Conservation (phyloP, 306 rosid species). For the Quercus wislizeni region DNA sequence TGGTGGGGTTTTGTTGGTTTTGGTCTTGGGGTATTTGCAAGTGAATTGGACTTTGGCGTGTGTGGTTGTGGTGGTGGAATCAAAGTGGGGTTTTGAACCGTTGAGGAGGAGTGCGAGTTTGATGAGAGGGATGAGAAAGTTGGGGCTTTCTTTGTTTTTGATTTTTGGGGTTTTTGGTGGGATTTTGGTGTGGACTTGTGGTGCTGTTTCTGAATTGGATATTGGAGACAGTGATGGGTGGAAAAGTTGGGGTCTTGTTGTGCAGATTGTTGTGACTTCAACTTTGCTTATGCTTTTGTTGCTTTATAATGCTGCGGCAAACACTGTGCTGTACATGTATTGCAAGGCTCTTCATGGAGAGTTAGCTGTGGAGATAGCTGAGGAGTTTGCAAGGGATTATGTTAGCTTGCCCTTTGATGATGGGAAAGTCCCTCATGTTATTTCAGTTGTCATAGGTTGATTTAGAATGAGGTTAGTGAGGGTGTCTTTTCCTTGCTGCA, state of each 20-base stretch:
- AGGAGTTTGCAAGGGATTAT: slow-evolving; percentile 49
- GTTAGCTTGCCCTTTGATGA: slow-evolving; percentile 69
- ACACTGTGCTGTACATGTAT: slow-evolving; percentile 41
- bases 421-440: slow-evolving; percentile 64
- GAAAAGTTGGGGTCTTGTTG: slow-evolving; percentile 48
- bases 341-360: slow-evolving; percentile 42
- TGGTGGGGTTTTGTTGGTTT: neutral
- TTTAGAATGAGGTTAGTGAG: slow-evolving; percentile 18
- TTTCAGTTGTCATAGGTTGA: slow-evolving; percentile 47
- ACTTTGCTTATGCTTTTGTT: slow-evolving; percentile 33
- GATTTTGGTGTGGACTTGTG: slow-evolving; percentile 26
- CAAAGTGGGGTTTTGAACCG: slow-evolving; percentile 42
- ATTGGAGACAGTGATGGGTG: slow-evolving; percentile 25
- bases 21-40: slow-evolving; percentile 38
- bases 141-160: slow-evolving; percentile 31
- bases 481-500: neutral
- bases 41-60: slow-evolving; percentile 43
- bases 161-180: slow-evolving; percentile 34
- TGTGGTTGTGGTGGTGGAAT: slow-evolving; percentile 48
- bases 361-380: slow-evolving; percentile 45
- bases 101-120: slow-evolving; percentile 41
- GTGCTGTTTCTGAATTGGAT: slow-evolving; percentile 14
- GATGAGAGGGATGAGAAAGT: slow-evolving; percentile 38
- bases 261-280: slow-evolving; percentile 52
- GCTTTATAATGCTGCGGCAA: slow-evolving; percentile 56